Evolutionary conservation across 306 rosid species (phyloP), one percentile per base, ranked within the genome.

Genomic region (Senna siamea): DNA sequence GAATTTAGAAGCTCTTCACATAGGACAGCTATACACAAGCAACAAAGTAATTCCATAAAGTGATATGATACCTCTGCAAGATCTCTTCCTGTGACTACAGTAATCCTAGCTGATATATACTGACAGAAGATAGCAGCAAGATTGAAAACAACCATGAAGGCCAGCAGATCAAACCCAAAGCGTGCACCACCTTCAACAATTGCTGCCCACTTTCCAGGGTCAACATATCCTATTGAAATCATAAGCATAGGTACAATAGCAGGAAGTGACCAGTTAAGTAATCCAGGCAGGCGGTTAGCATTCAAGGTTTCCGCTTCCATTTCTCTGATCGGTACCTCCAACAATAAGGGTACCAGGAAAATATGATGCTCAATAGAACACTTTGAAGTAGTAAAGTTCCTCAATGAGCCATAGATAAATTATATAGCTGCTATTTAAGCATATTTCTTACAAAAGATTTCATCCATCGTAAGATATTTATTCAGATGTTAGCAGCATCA

Each of bases 171-270:
- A 72, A 79, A 86, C 74, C 92, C 98, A 84, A 91, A 91, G 62
- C 83, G 85, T 5, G 97, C 88, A 83, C 98, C 97, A 58, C 92
- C 94, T 81, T 93, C 98, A 66, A 88, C 85, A 47, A 78, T 82
- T 18, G 94, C 97, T 0, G 84, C 89, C 98, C 96, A 93, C 88
- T 93, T 93, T 75, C 97, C 98, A 78, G 98, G 98, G 83, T 93
- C 97, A 83, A 91, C 78, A 89, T 93, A 93, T 82, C 91, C 94
- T 70, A 87, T 38, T 11, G 97, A 84, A 74, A 93, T 84, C 85
- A 93, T 81, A 82, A 93, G 93, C 65, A 73, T 75, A 6, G 97
- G 96, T 62, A 80, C 80, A 79, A 81, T 50, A 70, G 85, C 84
- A 56, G 94, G 96, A 75, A 89, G 81, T 69, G 84, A 85, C 70